Base-by-base conservation (phyloP, 73 alveolate species). In the Symbiodinium pilosum region DNA sequence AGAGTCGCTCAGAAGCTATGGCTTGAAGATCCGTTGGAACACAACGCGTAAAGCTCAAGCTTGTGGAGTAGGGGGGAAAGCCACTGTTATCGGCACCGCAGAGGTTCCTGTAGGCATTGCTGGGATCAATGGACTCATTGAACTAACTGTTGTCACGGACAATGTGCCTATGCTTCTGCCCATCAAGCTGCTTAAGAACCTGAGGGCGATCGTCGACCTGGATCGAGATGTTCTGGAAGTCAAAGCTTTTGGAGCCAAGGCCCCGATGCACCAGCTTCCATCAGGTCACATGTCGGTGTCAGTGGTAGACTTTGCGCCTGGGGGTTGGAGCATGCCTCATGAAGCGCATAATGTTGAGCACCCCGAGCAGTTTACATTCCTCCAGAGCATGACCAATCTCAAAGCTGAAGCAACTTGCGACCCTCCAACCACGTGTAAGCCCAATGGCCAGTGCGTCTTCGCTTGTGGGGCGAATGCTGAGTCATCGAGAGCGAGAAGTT, bases 31-130 rank as follows among this genome's bases (percentile, higher is more conserved):
- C 38, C 18, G 5, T 12, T 59, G 77, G 77, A 28, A 59, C 39
- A 40, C 71, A 43, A 42, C 69, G 28, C 69, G 71, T 20, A 32
- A 16, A n/a, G 39, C 83, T 0, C 21, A 30, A 1, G 89, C 98
- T 41, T 38, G 51, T 20, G 98, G 98, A 0, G 81, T 92, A 14
- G 98, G 98, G 6, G 98, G 98, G 0, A 39, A 71, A 34, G 91
- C 98, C 3, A 8, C 18, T 2, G 89, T 71, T 16, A 1, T 42
- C 28, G 89, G 98, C 26, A 54, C 43, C 2, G 51, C 43, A 2
- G 20, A 28, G 42, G 77, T 73, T 16, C 98, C 98, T 0, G 3
- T 92, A 7, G 98, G 98, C 8, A 5, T 92, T 1, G 98, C 83
- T 20, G 89, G 83, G 6, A 16, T 43, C 14, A 71, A 28, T 21